Evolutionary conservation across 2,329 filamentous ascomycete species (phyloP).

Genomic region (Lachnellula suecica): DNA sequence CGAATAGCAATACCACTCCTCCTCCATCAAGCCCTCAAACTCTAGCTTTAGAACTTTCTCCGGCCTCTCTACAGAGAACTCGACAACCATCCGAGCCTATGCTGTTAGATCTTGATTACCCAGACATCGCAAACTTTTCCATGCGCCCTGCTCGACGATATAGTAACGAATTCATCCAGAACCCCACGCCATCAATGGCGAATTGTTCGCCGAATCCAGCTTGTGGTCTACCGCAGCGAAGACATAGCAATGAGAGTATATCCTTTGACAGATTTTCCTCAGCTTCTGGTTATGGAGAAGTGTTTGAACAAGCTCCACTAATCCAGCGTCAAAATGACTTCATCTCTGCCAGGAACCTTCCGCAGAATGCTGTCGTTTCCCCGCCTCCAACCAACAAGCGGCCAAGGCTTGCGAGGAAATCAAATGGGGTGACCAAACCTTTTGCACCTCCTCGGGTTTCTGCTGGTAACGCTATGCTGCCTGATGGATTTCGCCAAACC

Average conservation of each 20-base stretch:
- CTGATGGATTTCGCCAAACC: constrained; percentile 18
- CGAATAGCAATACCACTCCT: constrained; percentile 1
- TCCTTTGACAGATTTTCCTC: neutral
- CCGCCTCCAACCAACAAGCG: constrained; percentile 11
- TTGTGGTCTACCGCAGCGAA: neutral
- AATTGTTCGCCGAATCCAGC: neutral
- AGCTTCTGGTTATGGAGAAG: constrained; percentile 5
- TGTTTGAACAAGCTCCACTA: neutral
- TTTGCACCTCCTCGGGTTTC: constrained; percentile 23
- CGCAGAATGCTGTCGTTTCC: constrained; percentile 12
- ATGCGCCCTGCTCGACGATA: constrained; percentile 2
- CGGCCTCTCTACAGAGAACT: neutral
- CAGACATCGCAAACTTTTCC: neutral
- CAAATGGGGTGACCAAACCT: constrained; percentile 19
- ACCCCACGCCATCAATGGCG: neutral
- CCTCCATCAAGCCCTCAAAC: neutral
- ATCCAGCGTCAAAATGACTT: constrained; percentile 21
- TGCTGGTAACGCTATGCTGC: neutral
- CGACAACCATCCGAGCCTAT: constrained; percentile 9
- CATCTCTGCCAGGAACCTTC: constrained; percentile 23
- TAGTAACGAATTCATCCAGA: neutral
- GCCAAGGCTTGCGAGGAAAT: constrained; percentile 1
- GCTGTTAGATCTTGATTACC: neutral
- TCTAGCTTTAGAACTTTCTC: constrained; percentile 13
- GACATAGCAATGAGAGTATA: constrained; percentile 1